Evolutionary conservation across 768 basidiomycete species (phyloP).

Genomic region (Podaxis sp.): DNA sequence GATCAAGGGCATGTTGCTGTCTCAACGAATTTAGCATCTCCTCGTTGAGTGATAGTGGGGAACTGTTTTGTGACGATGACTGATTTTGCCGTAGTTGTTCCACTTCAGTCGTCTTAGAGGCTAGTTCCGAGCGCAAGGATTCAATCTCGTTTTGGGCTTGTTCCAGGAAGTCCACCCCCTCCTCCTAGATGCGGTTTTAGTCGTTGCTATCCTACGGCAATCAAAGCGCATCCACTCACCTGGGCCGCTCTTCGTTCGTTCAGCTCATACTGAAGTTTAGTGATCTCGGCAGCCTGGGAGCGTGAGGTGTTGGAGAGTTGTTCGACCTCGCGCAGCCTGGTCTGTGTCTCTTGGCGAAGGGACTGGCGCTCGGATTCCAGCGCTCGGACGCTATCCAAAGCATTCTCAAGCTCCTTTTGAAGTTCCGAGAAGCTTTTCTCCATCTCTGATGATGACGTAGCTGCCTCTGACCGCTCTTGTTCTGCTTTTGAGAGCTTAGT

Average conservation of each 20-base stretch:
- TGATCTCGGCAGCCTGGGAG: slow-evolving; percentile 54
- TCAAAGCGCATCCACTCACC: slow-evolving; percentile 26
- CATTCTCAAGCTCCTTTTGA: slow-evolving; percentile 58
- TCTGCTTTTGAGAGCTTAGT: slow-evolving; percentile 47
- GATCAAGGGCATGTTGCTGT: slow-evolving; percentile 78
- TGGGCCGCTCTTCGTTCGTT: slow-evolving; percentile 42
- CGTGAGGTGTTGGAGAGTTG: slow-evolving; percentile 45
- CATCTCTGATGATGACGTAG: slow-evolving; percentile 55
- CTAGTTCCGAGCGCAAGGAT: slow-evolving; percentile 60
- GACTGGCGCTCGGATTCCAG: slow-evolving; percentile 67
- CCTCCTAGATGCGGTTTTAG: slow-evolving; percentile 38
- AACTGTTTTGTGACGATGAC: slow-evolving; percentile 37
- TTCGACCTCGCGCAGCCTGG: slow-evolving; percentile 59
- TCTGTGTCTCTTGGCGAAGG: slow-evolving; percentile 54
- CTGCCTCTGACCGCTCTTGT: slow-evolving; percentile 48
- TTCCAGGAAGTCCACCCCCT: slow-evolving; percentile 62
- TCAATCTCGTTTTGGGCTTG: slow-evolving; percentile 73
- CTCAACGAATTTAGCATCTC: slow-evolving; percentile 70
- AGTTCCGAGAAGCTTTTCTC: slow-evolving; percentile 63
- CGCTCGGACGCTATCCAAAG: slow-evolving; percentile 51
- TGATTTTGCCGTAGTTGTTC: slow-evolving; percentile 52
- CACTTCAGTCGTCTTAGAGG: slow-evolving; percentile 65
- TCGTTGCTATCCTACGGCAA: not conserved
- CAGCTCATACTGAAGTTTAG: slow-evolving; percentile 51
- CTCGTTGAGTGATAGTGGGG: slow-evolving; percentile 61